Percentiles rank a stretch among this genome's conserved stretches.
These are phyloP conservation scores for Sordariomycetes sp. DNA, from an alignment of 2,329 filamentous ascomycete species.

Conservation along the genomic window DNA sequence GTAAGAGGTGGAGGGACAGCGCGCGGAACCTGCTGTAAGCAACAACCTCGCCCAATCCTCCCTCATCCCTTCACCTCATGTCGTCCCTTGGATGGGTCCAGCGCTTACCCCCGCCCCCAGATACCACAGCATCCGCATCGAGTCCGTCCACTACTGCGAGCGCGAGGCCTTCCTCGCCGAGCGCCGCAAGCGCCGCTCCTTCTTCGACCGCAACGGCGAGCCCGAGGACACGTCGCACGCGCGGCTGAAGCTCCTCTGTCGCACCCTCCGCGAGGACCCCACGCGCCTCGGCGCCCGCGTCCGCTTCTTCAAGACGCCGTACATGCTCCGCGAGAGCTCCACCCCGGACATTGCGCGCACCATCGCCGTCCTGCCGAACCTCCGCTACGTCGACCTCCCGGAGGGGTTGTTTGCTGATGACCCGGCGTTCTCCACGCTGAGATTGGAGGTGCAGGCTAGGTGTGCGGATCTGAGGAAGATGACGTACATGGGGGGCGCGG, in stretches of 20 bases:
- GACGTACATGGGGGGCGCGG: conserved; percentile 68
- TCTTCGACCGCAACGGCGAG: conserved; percentile 64
- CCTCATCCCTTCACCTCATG: background rate
- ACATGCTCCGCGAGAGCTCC: conserved; percentile 84
- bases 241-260: conserved; percentile 65
- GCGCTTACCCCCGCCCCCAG: conserved; percentile 28
- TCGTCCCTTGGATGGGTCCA: background rate
- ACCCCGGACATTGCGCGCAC: conserved; percentile 76
- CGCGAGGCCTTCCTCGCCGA: conserved; percentile 73
- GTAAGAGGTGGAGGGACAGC: conserved; percentile 52
- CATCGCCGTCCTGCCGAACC: conserved; percentile 70
- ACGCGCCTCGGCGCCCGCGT: conserved; percentile 56
- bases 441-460: conserved; percentile 71
- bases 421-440: conserved; percentile 56
- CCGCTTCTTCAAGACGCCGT: conserved; percentile 74
- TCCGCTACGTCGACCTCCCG: conserved; percentile 83
- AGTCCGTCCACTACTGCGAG: conserved; percentile 87
- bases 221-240: conserved; percentile 67
- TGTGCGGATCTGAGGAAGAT: conserved; percentile 82
- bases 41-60: background rate
- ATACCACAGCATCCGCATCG: conserved; percentile 82
- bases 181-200: conserved; percentile 59
- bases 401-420: conserved; percentile 81
- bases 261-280: conserved; percentile 68
- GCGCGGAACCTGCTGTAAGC: conserved; percentile 47